These are phyloP conservation scores for Cladochytrium replicatum DNA, from an alignment of 192 early-diverging fungal genomes.

Conservation along the genomic window DNA sequence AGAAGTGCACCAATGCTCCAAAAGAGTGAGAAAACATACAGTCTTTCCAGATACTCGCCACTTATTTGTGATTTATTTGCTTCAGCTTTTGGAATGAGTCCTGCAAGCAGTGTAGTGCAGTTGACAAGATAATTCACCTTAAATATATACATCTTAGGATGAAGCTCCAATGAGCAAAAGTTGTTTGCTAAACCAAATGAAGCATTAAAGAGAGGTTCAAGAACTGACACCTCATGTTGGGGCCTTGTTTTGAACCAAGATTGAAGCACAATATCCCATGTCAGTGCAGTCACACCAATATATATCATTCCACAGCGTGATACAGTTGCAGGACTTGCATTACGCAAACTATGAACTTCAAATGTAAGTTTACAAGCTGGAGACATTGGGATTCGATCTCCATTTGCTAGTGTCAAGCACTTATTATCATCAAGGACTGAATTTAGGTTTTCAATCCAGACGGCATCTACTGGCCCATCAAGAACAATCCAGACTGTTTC, in stretches of 20 bases:
- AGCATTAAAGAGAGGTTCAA: constrained; percentile 44
- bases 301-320: constrained; percentile 62
- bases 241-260: constrained; percentile 50
- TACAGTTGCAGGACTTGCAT: constrained; percentile 53
- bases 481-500: constrained; percentile 51
- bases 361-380: constrained; percentile 51
- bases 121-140: constrained; percentile 41
- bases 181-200: constrained; percentile 32
- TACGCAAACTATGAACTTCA: constrained; percentile 49
- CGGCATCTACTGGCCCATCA: constrained; percentile 57
- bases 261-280: constrained; percentile 56
- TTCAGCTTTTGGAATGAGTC: constrained; percentile 49
- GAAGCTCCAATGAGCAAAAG: constrained; percentile 37
- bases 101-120: constrained; percentile 37
- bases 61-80: constrained; percentile 41
- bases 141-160: constrained; percentile 51
- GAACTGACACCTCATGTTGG: constrained; percentile 37
- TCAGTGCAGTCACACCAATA: constrained; percentile 51
- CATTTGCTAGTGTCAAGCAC: constrained; percentile 55
- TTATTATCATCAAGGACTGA: constrained; percentile 58
- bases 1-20: constrained; percentile 48
- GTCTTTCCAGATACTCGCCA: constrained; percentile 38
- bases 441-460: constrained; percentile 59
- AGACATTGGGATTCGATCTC: constrained; percentile 55
- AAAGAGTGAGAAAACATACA: constrained; percentile 51